These are phyloP conservation scores for Saksenaea oblongispora DNA, from an alignment of 371 early-diverging fungal species.

Conservation along the genomic window DNA sequence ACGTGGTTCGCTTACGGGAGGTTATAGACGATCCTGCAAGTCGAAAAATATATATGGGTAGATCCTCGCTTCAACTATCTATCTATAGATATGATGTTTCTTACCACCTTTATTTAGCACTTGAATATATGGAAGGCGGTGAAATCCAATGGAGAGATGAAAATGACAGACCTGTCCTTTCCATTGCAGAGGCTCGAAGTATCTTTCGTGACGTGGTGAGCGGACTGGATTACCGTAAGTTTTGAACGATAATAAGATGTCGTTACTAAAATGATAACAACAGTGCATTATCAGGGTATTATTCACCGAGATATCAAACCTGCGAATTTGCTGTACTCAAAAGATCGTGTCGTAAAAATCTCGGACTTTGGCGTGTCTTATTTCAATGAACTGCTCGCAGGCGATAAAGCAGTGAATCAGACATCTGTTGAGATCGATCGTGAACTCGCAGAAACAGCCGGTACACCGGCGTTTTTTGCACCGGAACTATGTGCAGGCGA, in stretches of 20 bases:
- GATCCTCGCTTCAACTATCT: background rate
- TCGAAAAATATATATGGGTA: constrained; percentile 88
- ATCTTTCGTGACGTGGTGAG: constrained; percentile 90
- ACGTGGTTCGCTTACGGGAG: constrained; percentile 88
- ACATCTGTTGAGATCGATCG: constrained; percentile 49
- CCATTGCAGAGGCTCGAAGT: constrained; percentile 65
- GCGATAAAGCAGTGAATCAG: constrained; percentile 17
- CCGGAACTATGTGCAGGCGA: constrained; percentile 81
- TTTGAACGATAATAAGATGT: no score
- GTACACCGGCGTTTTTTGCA: constrained; percentile 97
- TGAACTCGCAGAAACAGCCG: constrained; percentile 94
- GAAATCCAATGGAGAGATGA: constrained; percentile 88
- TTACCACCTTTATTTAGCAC: constrained; percentile 19
- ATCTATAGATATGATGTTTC: constrained; percentile 2
- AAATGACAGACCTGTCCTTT: constrained; percentile 67
- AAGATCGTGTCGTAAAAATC: constrained; percentile 83
- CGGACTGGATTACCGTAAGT: constrained; percentile 88
- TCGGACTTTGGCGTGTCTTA: constrained; percentile 95
- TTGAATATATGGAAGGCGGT: constrained; percentile 91
- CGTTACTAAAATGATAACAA: no score
- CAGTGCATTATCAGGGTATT: constrained; percentile 91
- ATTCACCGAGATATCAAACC: constrained; percentile 97
- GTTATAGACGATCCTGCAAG: constrained; percentile 94
- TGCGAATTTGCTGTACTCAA: constrained; percentile 81
- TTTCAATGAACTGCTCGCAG: constrained; percentile 52